These are phyloP conservation scores for Geum urbanum DNA, from an alignment of 306 rosid species.

Conservation along the genomic window DNA sequence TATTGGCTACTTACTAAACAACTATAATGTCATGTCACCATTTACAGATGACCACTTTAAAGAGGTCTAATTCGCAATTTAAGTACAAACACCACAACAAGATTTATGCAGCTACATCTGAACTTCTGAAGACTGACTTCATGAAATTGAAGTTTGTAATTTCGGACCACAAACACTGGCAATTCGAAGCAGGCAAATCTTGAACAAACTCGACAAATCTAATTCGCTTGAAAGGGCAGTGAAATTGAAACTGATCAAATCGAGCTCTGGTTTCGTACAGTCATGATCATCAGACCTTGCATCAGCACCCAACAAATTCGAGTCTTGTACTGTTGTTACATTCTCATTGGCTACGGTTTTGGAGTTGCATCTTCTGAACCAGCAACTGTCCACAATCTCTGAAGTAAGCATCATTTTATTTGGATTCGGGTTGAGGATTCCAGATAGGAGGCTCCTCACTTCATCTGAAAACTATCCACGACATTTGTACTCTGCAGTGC, in stretches of 20 bases:
- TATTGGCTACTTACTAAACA: neutral
- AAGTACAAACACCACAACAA: too few species aligned
- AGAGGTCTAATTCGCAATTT: neutral
- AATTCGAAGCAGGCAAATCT: neutral
- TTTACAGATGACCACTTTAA: neutral
- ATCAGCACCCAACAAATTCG: neutral
- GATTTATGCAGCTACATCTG: neutral
- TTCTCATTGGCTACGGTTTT: neutral
- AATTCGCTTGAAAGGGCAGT: neutral
- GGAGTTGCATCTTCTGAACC: conserved; percentile 40
- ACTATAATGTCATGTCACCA: neutral
- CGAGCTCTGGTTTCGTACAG: neutral
- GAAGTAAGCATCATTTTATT: conserved; percentile 38
- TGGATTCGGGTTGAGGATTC: conserved; percentile 51
- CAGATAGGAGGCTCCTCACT: conserved; percentile 31
- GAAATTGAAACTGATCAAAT: neutral
- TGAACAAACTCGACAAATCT: conserved; percentile 1
- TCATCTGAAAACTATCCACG: conserved; percentile 48
- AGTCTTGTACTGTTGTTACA: neutral
- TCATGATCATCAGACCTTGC: neutral
- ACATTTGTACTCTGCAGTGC: conserved; percentile 36
- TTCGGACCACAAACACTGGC: neutral
- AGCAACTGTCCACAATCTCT: conserved; percentile 32
- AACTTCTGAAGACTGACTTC: neutral
- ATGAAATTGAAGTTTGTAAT: neutral